Conservation (phyloP, 2,329 filamentous ascomycete species). For the Neopestalotiopsis sp. region DNA sequence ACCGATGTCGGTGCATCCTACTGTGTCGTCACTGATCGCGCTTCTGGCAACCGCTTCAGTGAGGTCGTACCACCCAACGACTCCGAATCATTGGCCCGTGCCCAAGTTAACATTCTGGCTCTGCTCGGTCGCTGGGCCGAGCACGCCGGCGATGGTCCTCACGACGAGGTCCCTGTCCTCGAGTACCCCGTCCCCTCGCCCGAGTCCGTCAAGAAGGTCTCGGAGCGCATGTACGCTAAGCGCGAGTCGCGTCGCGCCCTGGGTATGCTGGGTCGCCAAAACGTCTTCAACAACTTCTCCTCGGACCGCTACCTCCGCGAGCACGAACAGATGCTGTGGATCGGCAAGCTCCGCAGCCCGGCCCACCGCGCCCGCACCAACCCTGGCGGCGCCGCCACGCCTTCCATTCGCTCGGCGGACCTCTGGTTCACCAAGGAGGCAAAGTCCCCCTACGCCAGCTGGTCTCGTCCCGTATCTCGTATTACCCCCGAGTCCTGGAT, state of each 20-base stretch:
- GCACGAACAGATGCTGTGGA: constrained; percentile 15
- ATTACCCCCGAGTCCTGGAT: constrained; percentile 15
- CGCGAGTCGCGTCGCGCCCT: constrained; percentile 9
- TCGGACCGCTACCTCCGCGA: constrained; percentile 16
- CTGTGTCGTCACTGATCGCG: constrained; percentile 13
- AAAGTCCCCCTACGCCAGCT: constrained; percentile 7
- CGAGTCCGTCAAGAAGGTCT: constrained; percentile 4
- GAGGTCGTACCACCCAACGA: constrained; percentile 17
- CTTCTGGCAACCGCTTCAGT: constrained; percentile 13
- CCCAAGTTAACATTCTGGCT: constrained; percentile 8
- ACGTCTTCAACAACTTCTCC: constrained; percentile 16
- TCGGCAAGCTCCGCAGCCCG: constrained; percentile 11
- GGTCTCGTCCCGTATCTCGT: constrained; percentile 2
- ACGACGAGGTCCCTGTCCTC: not conserved
- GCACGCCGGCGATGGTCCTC: not conserved
- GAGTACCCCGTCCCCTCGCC: constrained; percentile 11
- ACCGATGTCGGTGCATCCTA: constrained; percentile 15
- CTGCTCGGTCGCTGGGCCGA: constrained; percentile 9
- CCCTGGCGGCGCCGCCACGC: not conserved
- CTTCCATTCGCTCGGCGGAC: constrained; percentile 1
- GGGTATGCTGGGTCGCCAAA: constrained; percentile 14
- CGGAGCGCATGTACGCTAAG: constrained; percentile 15
- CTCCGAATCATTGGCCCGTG: constrained; percentile 11
- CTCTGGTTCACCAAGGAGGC: constrained; percentile 2
- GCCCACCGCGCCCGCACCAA: constrained; percentile 2